Evolutionary conservation across 371 early-diverging fungal genomes (phyloP).

Genomic region (Zancudomyces culisetae): DNA sequence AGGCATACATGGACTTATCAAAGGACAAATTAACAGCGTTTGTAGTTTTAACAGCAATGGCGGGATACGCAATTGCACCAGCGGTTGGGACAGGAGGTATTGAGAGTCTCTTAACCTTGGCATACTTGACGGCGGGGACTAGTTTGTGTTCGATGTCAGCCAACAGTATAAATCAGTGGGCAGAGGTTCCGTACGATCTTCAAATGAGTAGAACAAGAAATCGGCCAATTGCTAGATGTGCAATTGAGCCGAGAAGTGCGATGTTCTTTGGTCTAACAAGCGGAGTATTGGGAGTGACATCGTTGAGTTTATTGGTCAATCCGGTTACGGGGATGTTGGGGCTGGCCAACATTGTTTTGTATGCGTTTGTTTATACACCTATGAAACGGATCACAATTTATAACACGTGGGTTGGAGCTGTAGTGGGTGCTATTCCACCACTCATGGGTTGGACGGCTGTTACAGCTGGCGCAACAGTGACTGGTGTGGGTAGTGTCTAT

Average conservation of each 20-base stretch:
- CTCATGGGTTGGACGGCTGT: slow-evolving; percentile 94
- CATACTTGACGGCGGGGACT: slow-evolving; percentile 76
- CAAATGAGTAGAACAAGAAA: slow-evolving; percentile 89
- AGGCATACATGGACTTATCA: slow-evolving; percentile 26
- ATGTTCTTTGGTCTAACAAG: slow-evolving; percentile 50
- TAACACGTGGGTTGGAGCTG: slow-evolving; percentile 89
- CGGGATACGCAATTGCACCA: slow-evolving; percentile 86
- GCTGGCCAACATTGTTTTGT: slow-evolving; percentile 64
- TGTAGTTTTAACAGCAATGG: slow-evolving; percentile 84
- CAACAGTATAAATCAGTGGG: slow-evolving; percentile 90
- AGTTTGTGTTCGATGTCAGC: slow-evolving; percentile 80
- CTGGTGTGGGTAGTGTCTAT: slow-evolving; percentile 50
- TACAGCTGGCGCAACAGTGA: too few relatives aligned
- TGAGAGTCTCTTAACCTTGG: slow-evolving; percentile 40
- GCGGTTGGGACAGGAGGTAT: too few relatives aligned
- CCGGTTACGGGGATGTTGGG: slow-evolving; percentile 69
- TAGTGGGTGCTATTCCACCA: slow-evolving; percentile 94
- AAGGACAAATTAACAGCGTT: slow-evolving; percentile 75
- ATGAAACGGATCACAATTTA: slow-evolving; percentile 80
- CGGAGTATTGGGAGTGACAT: slow-evolving; percentile 47
- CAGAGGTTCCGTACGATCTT: slow-evolving; percentile 88
- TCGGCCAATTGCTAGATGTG: slow-evolving; percentile 65
- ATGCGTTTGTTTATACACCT: slow-evolving; percentile 80
- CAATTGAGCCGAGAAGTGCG: slow-evolving; percentile 68
- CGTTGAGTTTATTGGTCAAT: slow-evolving; percentile 58